These are phyloP conservation scores for Bipolaris gigantea DNA, from an alignment of 2,329 filamentous ascomycete genomes.

Conservation along the genomic window DNA sequence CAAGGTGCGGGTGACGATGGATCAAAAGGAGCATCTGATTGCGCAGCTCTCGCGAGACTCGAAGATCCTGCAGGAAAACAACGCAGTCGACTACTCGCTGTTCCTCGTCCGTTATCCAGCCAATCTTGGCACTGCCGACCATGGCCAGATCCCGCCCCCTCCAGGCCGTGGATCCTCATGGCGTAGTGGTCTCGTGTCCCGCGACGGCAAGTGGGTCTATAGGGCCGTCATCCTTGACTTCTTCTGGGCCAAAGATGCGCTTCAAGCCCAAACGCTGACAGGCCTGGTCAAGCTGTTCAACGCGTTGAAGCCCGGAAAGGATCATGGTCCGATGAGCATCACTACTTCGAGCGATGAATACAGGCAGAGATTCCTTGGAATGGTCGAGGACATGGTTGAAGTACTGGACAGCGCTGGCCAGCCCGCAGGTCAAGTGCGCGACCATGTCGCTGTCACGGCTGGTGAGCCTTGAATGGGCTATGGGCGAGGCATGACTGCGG, in stretches of 20 bases:
- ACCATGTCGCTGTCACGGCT: constrained; percentile 11
- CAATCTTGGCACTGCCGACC: constrained; percentile 30
- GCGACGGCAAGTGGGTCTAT: constrained; percentile 68
- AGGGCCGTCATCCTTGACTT: constrained; percentile 71
- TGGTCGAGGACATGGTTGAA: constrained; percentile 51
- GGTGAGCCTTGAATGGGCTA: constrained; percentile 11
- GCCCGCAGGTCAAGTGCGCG: constrained; percentile 36
- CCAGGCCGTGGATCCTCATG: constrained; percentile 51
- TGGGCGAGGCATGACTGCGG: too few species aligned
- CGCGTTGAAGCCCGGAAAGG: constrained; percentile 53
- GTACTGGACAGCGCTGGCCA: constrained; percentile 37
- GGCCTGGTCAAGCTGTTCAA: constrained; percentile 67
- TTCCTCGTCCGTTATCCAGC: constrained; percentile 66
- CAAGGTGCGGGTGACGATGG: constrained; percentile 60
- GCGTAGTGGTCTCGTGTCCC: constrained; percentile 63
- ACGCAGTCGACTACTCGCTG: constrained; percentile 75
- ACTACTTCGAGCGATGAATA: constrained; percentile 72
- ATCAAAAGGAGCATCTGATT: constrained; percentile 61
- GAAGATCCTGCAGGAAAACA: constrained; percentile 61
- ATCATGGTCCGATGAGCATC: constrained; percentile 73
- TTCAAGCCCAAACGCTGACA: constrained; percentile 67
- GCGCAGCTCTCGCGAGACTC: constrained; percentile 63
- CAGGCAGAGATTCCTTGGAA: constrained; percentile 57
- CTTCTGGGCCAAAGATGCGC: constrained; percentile 75
- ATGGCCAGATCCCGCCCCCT: constrained; percentile 38